phyloP scores from a whole-genome alignment of 176 grass and related monocot species.

The Zea mays region Zm-B73-REFERENCE-NAM-5.0 NC_050101.1:96877501-96878000 shows the following conservation, averaged over 20 bases:
- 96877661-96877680: conserved; percentile 84
- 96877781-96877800: conserved; percentile 30
- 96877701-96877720: conserved; percentile 50
- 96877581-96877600: conserved; percentile 40
- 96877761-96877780: conserved; percentile 47
- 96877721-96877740: conserved; percentile 56
- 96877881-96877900: conserved; percentile 25
- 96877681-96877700: conserved; percentile 54
- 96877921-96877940: background rate
- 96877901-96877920: conserved; percentile 33
- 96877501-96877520: no score
- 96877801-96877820: background rate
- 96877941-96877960: background rate
- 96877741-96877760: conserved; percentile 41
- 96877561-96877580: no score
- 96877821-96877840: conserved; percentile 12
- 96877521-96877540: no score
- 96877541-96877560: no score
- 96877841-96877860: conserved; percentile 27
- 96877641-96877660: conserved; percentile 81
- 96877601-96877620: conserved; percentile 55
- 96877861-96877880: conserved; percentile 18
- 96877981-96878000: conserved; percentile 42
- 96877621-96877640: conserved; percentile 80
- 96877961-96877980: background rate